Conservation (phyloP, 1,284 basidiomycete genomes). For the Leccinum pachyderme region DNA sequence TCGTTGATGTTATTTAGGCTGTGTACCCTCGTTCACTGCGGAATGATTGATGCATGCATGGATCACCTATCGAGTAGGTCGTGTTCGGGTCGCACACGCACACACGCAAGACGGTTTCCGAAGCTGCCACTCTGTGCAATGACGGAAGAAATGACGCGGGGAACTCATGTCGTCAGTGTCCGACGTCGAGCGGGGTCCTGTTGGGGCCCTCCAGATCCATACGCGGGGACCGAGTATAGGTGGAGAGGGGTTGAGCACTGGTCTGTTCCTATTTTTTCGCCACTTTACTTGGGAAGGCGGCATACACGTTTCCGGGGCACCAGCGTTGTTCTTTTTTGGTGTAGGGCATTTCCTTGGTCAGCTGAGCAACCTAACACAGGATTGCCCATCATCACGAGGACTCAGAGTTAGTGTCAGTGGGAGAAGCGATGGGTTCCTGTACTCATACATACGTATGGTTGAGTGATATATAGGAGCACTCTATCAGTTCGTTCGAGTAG, state of each 20-base stretch:
- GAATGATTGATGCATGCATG: slow-evolving; percentile 4
- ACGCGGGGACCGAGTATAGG: slow-evolving; percentile 1
- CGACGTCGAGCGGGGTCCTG: slow-evolving; percentile 1
- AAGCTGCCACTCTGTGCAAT: slow-evolving; percentile 18
- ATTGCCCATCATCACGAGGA: neutral
- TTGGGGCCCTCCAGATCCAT: slow-evolving; percentile 9
- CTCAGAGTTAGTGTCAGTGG: neutral
- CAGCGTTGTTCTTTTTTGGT: slow-evolving; percentile 5
- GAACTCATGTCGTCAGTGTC: neutral
- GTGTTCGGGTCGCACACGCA: neutral
- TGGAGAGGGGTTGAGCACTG: slow-evolving; percentile 7
- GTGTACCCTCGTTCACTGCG: slow-evolving; percentile 10
- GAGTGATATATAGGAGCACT: slow-evolving; percentile 1
- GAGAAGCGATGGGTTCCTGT: neutral
- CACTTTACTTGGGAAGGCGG: neutral
- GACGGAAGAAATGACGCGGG: neutral
- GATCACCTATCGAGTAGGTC: slow-evolving; percentile 3
- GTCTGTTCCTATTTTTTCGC: slow-evolving; percentile 3
- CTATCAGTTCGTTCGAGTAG: neutral
- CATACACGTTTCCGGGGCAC: slow-evolving; percentile 9
- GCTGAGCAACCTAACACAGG: neutral
- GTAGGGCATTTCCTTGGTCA: neutral
- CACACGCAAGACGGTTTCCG: slow-evolving; percentile 4
- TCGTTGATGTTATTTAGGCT: slow-evolving; percentile 16
- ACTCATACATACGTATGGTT: neutral